Base-by-base conservation (phyloP, 495 filamentous ascomycete genomes). In the Rhizodiscina lignyota region DNA sequence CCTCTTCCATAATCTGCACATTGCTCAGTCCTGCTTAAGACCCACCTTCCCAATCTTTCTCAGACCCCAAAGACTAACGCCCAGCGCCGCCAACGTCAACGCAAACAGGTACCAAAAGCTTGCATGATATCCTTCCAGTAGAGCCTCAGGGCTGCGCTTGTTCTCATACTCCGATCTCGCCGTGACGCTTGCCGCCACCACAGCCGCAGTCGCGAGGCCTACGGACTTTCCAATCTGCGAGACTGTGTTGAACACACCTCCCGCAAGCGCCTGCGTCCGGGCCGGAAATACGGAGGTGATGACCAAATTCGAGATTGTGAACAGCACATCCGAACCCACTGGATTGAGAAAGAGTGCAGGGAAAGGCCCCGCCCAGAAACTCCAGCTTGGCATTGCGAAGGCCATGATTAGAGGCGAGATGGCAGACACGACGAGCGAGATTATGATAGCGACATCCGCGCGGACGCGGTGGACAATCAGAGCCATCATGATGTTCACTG, bases 161-260 rank as follows among this genome's bases (percentile, higher is more conserved):
- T 55, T 39, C 3, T 32, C 37, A 23, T 48, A 41, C 5, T 19
- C 16, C 19, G 44, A 43, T 2, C 36, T 8, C 19, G 43, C 55
- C 0, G 72, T 74, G 1, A 74, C 60, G 20, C 53, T 48, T 1
- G 58, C 51, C 0, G 74, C 66, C 24, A 79, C 64, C 11, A 72
- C 61, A 6, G 65, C 67, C 20, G 67, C 62, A 8, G 72, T 42
- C 4, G 68, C 67, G 3, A 77, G 43, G 0, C 74, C 73, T 10
- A 79, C 53, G 0, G 62, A 60, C 13, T 59, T 70, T 0, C 76
- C 76, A 34, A 78, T 63, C 44, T 77, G 72, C 2, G 62, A 49
- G n/a, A 70, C 47, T 0, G 70, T 72, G 41, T 76, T 74, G 56
- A 77, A 78, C 0, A 79, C 70, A 2, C 67, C 73, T 2, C 73